A percentile compares a stretch with the other conserved stretches of the same genome.
Evolutionary conservation across 805 yeast species (phyloP).

Genomic region (Kuraishia hungarica): DNA sequence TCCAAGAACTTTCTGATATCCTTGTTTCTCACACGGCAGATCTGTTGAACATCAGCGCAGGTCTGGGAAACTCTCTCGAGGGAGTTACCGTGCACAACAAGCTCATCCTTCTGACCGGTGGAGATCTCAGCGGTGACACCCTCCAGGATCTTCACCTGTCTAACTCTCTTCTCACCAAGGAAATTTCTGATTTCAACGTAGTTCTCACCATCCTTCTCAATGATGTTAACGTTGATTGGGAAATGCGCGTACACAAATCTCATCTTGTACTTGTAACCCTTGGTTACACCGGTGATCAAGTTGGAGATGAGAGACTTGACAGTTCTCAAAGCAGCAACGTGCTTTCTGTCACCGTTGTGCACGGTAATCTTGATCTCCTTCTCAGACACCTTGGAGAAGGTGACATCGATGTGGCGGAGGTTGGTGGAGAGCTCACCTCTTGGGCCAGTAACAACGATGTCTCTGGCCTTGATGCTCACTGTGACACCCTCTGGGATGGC

Average conservation of each 20-base stretch:
- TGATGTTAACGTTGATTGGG: conserved; percentile 97
- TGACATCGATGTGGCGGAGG: conserved; percentile 90
- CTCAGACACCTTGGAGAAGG: conserved; percentile 74
- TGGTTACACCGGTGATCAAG: conserved; percentile 97
- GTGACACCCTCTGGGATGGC: conserved; percentile 87
- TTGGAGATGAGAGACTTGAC: conserved; percentile 92
- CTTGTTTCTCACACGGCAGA: conserved; percentile 98
- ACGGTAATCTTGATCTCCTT: conserved; percentile 79
- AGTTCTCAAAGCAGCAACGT: conserved; percentile 98
- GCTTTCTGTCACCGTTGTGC: conserved; percentile 99
- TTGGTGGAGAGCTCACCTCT: conserved; percentile 90
- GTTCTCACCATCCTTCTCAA: conserved; percentile 65
- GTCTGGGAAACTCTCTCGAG: conserved; percentile 96
- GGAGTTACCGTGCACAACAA: conserved; percentile 89
- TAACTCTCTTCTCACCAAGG: conserved; percentile 98
- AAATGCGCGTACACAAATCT: conserved; percentile 99
- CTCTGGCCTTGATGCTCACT: conserved; percentile 86
- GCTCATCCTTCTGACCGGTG: conserved; percentile 86
- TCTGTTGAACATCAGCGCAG: conserved; percentile 97
- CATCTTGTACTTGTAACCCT: conserved; percentile 99
- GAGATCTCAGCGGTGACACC: conserved; percentile 87
- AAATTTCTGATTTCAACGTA: conserved; percentile 97
- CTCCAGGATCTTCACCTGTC: conserved; percentile 76
- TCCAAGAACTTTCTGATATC: conserved; percentile 99
- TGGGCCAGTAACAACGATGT: conserved; percentile 90